phyloP scores from a whole-genome alignment of 2,329 filamentous ascomycete genomes.

The Pseudomassariella vexata region DNA sequence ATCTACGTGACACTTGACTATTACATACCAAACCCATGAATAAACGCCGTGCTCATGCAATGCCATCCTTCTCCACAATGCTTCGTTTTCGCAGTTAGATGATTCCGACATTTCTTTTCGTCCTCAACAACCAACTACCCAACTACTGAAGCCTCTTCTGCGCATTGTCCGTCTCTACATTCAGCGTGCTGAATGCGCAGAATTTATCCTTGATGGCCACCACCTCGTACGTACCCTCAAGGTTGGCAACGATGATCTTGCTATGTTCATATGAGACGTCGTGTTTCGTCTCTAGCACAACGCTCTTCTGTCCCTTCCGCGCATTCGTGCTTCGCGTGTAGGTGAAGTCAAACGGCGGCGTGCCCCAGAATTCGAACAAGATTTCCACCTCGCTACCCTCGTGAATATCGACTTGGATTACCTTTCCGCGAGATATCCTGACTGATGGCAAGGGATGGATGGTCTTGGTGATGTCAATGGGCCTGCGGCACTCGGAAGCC shows the following conservation, averaged over 20 bases:
- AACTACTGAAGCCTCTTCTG: conserved; percentile 33
- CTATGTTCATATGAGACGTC: conserved; percentile 76
- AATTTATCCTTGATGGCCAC: conserved; percentile 91
- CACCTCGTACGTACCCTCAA: conserved; percentile 97
- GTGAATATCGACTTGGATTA: conserved; percentile 84
- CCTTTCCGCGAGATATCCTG: conserved; percentile 77
- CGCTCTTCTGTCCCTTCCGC: conserved; percentile 69
- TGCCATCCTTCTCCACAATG: no score
- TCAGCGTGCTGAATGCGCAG: conserved; percentile 79
- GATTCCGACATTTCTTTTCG: no score
- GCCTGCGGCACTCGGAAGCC: conserved; percentile 79
- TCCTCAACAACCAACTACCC: no score
- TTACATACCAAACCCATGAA: no score
- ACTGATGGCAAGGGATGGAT: conserved; percentile 94
- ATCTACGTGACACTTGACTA: no score
- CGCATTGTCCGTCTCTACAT: conserved; percentile 40
- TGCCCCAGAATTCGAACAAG: conserved; percentile 90
- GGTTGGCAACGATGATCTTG: conserved; percentile 77
- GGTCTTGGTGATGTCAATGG: conserved; percentile 69
- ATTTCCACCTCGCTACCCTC: conserved; percentile 94
- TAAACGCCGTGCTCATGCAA: no score
- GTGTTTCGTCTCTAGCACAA: conserved; percentile 84
- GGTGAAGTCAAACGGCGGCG: conserved; percentile 95
- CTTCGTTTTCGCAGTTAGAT: no score
- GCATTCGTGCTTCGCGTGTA: conserved; percentile 88